phyloP scores from a whole-genome alignment of 495 filamentous ascomycete genomes.

The Daldinia decipiens region DNA sequence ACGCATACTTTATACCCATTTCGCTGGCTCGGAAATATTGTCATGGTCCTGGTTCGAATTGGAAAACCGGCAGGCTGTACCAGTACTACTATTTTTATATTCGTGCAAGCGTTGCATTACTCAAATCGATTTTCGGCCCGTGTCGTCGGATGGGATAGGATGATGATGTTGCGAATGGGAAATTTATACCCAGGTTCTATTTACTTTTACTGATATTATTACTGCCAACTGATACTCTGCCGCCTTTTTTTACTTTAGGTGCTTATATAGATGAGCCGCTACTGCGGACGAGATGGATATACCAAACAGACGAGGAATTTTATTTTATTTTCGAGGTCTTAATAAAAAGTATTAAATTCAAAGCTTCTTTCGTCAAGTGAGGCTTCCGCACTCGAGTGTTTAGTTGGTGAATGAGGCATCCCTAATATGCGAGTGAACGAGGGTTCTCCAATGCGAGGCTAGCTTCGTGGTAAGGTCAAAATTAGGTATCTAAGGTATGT shows the following conservation, averaged over 20 bases:
- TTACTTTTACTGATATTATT: slow-evolving; percentile 5
- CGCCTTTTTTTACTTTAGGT: not conserved
- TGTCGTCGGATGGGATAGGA: slow-evolving; percentile 13
- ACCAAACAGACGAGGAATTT: slow-evolving; percentile 33
- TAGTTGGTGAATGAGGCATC: not conserved
- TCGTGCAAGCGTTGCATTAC: slow-evolving; percentile 37
- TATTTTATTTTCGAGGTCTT: slow-evolving; percentile 18
- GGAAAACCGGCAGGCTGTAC: slow-evolving; percentile 39
- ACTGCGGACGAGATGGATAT: slow-evolving; percentile 40
- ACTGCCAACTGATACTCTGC: slow-evolving; percentile 15
- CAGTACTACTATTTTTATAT: slow-evolving; percentile 33
- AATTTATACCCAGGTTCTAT: slow-evolving; percentile 11
- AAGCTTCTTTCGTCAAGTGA: not conserved
- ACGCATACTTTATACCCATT: slow-evolving; percentile 22
- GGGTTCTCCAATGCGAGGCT: not conserved
- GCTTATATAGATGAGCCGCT: slow-evolving; percentile 34
- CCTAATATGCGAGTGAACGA: not conserved
- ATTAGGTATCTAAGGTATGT: not conserved
- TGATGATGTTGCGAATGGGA: slow-evolving; percentile 15
- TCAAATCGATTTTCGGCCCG: slow-evolving; percentile 16
- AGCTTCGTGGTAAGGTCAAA: not conserved
- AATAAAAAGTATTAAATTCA: slow-evolving; percentile 3
- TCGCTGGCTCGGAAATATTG: slow-evolving; percentile 31
- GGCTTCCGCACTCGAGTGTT: not conserved
- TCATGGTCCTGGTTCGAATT: slow-evolving; percentile 15